phyloP scores from a whole-genome alignment of 768 basidiomycete species.

The Lactarius trivialis region DNA sequence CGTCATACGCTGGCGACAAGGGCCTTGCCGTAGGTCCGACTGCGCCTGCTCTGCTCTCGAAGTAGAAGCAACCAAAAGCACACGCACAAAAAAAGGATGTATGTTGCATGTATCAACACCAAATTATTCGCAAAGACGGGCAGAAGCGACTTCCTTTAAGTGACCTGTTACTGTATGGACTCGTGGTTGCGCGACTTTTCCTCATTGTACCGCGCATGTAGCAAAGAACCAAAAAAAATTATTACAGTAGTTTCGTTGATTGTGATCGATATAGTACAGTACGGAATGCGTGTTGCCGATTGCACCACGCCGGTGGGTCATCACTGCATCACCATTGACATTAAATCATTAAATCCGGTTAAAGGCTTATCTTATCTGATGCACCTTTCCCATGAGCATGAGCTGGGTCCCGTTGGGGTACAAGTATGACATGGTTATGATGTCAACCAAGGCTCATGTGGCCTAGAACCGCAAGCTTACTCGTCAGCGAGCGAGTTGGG shows the following conservation, averaged over 20 bases:
- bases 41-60: slow-evolving; percentile 67
- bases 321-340: background rate
- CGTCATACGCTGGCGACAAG: slow-evolving; percentile 67
- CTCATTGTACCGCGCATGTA: background rate
- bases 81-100: background rate
- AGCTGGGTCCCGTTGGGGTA: background rate
- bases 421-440: background rate
- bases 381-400: background rate
- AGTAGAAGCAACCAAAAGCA: slow-evolving; percentile 33
- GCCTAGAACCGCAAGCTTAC: background rate
- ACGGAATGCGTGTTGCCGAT: too few species aligned
- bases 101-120: slow-evolving; percentile 6
- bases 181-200: background rate
- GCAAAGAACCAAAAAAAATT: slow-evolving; percentile 2
- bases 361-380: too few species aligned
- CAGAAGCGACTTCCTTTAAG: background rate
- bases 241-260: background rate
- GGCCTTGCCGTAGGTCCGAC: slow-evolving; percentile 73
- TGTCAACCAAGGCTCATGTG: background rate
- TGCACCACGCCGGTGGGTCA: too few species aligned
- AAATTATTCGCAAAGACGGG: background rate
- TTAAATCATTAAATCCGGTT: background rate
- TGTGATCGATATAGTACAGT: background rate
- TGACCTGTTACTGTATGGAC: background rate
- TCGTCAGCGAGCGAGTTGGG: background rate